Evolutionary conservation across 139 green algal genomes (phyloP).

Genomic region (Monoraphidium neglectum): DNA sequence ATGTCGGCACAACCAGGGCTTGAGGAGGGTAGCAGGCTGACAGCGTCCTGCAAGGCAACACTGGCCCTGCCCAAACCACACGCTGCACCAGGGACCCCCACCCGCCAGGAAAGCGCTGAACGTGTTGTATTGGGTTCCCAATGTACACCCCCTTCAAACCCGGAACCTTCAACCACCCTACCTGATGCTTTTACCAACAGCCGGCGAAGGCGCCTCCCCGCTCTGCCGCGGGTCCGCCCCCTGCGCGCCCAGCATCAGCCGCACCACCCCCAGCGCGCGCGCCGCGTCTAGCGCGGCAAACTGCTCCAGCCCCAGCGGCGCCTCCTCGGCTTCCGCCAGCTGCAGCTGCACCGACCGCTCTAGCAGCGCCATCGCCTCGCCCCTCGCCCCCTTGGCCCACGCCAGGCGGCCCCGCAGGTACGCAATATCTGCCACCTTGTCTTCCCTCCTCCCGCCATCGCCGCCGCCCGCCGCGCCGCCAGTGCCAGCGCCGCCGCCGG

Average conservation of each 20-base stretch:
- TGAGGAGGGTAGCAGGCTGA: neutral
- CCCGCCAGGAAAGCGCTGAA: neutral
- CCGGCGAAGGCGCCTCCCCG: constrained; percentile 51
- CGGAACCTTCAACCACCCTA: neutral
- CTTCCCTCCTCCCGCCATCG: neutral
- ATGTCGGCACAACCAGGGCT: neutral
- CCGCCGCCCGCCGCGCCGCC: neutral
- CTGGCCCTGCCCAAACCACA: neutral
- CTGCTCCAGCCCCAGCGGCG: constrained; percentile 37
- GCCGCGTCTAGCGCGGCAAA: constrained; percentile 49
- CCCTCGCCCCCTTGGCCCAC: constrained; percentile 44
- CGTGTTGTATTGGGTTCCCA: too few species aligned
- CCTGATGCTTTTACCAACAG: constrained; percentile 54
- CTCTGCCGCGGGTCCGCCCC: constrained; percentile 49
- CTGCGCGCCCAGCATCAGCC: constrained; percentile 49
- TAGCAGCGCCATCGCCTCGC: constrained; percentile 45
- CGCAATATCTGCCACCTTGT: constrained; percentile 25
- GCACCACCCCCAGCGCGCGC: constrained; percentile 52
- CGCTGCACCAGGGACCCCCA: neutral
- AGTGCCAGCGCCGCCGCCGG: neutral
- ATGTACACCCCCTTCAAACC: too few species aligned
- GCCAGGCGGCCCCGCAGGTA: constrained; percentile 53
- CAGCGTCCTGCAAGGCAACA: neutral
- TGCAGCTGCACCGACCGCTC: constrained; percentile 50
- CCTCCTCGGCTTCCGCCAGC: constrained; percentile 23